Percentiles rank a stretch among this genome's conserved stretches.
Evolutionary conservation across 1,284 basidiomycete genomes (phyloP).

Genomic region (Leccinum griseonigrum): DNA sequence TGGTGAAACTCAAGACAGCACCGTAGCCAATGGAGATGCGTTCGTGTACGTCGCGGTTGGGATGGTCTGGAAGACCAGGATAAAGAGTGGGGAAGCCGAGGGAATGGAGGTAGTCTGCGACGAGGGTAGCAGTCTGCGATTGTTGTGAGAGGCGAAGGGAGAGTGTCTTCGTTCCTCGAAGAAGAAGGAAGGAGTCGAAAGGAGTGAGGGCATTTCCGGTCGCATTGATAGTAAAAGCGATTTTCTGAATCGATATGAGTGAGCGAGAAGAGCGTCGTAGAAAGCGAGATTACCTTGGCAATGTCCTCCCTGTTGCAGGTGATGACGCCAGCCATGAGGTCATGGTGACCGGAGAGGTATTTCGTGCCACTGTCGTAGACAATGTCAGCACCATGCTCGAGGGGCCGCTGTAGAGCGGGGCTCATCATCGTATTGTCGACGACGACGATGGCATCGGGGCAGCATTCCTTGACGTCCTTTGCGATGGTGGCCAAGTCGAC

Average conservation of each 20-base stretch:
- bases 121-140: constrained; percentile 78
- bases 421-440: constrained; percentile 99
- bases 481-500: constrained; percentile 86
- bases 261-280: neutral
- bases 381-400: constrained; percentile 95
- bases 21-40: constrained; percentile 89
- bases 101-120: constrained; percentile 84
- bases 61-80: constrained; percentile 86
- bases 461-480: constrained; percentile 75
- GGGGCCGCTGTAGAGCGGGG: constrained; percentile 93
- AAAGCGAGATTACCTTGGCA: constrained; percentile 60
- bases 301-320: constrained; percentile 91
- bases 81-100: constrained; percentile 95
- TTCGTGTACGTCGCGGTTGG: constrained; percentile 84
- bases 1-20: constrained; percentile 94
- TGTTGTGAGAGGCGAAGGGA: constrained; percentile 97
- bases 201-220: constrained; percentile 96
- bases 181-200: constrained; percentile 93
- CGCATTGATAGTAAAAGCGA: constrained; percentile 94
- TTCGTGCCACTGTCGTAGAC: constrained; percentile 99
- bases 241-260: constrained; percentile 47
- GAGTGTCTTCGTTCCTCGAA: constrained; percentile 96
- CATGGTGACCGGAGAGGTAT: constrained; percentile 97
- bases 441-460: constrained; percentile 82
- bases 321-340: constrained; percentile 97